These are phyloP conservation scores for Candida qinlingensis DNA, from an alignment of 805 yeast species.

Conservation along the genomic window DNA sequence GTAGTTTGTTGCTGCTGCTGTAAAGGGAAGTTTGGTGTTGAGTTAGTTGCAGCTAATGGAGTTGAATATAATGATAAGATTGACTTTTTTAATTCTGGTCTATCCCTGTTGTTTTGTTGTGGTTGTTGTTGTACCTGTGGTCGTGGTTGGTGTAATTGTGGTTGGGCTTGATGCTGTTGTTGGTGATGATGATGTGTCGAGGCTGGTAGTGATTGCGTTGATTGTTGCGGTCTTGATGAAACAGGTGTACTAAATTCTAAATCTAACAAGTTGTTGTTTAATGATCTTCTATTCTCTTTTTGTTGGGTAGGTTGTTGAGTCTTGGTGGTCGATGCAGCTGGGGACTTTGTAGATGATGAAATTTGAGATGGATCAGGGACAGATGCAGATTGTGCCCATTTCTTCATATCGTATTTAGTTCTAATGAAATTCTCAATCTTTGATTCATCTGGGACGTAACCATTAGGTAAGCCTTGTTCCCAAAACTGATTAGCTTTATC, in stretches of 20 bases:
- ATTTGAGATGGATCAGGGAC: slow-evolving; percentile 51
- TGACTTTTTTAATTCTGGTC: slow-evolving; percentile 89
- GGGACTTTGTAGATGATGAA: slow-evolving; percentile 11
- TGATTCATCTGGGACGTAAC: slow-evolving; percentile 73
- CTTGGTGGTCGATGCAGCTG: slow-evolving; percentile 2
- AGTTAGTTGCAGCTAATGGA: slow-evolving; percentile 27
- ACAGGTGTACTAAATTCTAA: slow-evolving; percentile 27
- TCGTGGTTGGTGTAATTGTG: neutral
- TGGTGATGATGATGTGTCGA: slow-evolving; percentile 5
- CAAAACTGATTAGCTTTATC: slow-evolving; percentile 70
- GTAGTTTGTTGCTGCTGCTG: slow-evolving; percentile 10
- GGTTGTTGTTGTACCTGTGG: slow-evolving; percentile 9
- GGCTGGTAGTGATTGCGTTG: slow-evolving; percentile 3
- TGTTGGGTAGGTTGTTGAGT: slow-evolving; percentile 8
- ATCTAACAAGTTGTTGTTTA: slow-evolving; percentile 22
- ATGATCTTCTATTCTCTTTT: slow-evolving; percentile 14
- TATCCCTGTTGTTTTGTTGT: slow-evolving; percentile 20
- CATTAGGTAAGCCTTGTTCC: slow-evolving; percentile 72
- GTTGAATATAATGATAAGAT: slow-evolving; percentile 83
- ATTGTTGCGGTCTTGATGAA: slow-evolving; percentile 1
- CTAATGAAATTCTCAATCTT: slow-evolving; percentile 86
- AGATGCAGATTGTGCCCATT: slow-evolving; percentile 64
- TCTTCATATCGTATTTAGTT: slow-evolving; percentile 85
- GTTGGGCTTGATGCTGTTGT: slow-evolving; percentile 12
- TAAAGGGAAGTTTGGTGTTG: slow-evolving; percentile 20